phyloP scores from a whole-genome alignment of 2,329 filamentous ascomycete genomes.

The Neofusicoccum laricinum region DNA sequence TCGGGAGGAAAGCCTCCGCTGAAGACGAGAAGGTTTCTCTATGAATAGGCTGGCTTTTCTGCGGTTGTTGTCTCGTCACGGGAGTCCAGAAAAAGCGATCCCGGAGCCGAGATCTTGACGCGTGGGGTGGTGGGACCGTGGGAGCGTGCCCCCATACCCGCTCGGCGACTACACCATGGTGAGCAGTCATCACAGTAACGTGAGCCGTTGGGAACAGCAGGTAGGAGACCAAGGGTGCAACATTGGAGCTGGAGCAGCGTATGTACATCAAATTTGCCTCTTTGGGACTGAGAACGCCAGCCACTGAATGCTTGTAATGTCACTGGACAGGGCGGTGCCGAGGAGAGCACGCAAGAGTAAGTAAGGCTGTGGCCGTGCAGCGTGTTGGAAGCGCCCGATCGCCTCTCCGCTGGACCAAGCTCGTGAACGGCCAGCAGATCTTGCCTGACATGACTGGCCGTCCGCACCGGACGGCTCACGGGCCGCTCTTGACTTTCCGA shows the following conservation, averaged over 20 bases:
- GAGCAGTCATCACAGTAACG: too few species aligned
- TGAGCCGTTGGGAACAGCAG: too few species aligned
- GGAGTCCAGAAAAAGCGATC: too few species aligned
- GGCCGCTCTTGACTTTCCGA: neutral
- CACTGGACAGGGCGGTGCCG: neutral
- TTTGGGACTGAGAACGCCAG: neutral
- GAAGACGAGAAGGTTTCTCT: too few species aligned
- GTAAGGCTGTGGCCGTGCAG: neutral
- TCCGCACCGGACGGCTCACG: neutral
- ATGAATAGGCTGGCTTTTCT: too few species aligned
- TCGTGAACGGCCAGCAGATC: neutral
- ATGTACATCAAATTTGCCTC: neutral
- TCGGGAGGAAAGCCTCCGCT: too few species aligned
- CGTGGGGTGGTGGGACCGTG: too few species aligned
- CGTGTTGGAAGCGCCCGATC: neutral
- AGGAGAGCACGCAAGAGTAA: neutral
- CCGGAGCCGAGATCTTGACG: too few species aligned
- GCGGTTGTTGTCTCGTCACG: too few species aligned
- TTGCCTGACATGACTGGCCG: neutral
- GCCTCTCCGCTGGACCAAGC: neutral
- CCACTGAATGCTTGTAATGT: neutral
- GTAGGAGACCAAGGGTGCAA: too few species aligned
- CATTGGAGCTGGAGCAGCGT: neutral
- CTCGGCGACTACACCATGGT: too few species aligned
- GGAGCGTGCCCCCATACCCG: too few species aligned